A percentile compares a stretch with the other conserved stretches of the same genome.
Evolutionary conservation across 2,329 filamentous ascomycete genomes (phyloP).

Genomic region (Sporothrix protearum): DNA sequence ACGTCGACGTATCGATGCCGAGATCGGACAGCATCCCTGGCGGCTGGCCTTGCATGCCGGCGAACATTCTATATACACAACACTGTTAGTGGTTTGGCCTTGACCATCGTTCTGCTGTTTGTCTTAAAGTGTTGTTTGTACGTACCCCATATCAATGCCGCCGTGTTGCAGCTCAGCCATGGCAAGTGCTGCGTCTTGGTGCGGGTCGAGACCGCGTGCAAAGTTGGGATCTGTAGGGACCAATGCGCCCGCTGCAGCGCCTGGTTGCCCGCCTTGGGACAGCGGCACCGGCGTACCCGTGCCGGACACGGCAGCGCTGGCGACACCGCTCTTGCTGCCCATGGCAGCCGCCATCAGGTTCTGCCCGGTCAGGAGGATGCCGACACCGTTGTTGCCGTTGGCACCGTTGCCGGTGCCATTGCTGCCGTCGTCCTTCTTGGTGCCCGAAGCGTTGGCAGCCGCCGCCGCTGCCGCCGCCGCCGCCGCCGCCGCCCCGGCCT

Average conservation of each 20-base stretch:
- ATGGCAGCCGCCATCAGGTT: neutral
- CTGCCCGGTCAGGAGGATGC: neutral
- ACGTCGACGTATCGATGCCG: slow-evolving; percentile 52
- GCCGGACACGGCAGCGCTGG: slow-evolving; percentile 33
- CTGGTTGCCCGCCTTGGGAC: slow-evolving; percentile 32
- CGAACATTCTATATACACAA: slow-evolving; percentile 29
- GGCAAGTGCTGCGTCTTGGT: slow-evolving; percentile 60
- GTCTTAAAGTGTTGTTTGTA: neutral
- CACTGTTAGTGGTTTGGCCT: neutral
- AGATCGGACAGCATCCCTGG: slow-evolving; percentile 44
- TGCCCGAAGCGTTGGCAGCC: neutral
- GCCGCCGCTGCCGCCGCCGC: slow-evolving; percentile 6
- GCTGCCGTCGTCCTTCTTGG: slow-evolving; percentile 47
- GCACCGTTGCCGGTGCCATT: neutral
- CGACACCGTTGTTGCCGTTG: neutral
- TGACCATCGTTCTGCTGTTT: neutral
- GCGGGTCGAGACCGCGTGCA: slow-evolving; percentile 44
- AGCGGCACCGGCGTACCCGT: slow-evolving; percentile 42
- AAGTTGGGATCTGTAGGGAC: neutral
- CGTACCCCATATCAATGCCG: slow-evolving; percentile 30
- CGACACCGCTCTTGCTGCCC: neutral
- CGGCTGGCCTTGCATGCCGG: slow-evolving; percentile 36
- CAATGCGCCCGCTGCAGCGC: neutral
- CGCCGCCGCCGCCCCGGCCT: slow-evolving; percentile 24
- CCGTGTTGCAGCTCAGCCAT: slow-evolving; percentile 65